Conservation (phyloP, 257 asterid species). For the Ilex aquifolium region DNA sequence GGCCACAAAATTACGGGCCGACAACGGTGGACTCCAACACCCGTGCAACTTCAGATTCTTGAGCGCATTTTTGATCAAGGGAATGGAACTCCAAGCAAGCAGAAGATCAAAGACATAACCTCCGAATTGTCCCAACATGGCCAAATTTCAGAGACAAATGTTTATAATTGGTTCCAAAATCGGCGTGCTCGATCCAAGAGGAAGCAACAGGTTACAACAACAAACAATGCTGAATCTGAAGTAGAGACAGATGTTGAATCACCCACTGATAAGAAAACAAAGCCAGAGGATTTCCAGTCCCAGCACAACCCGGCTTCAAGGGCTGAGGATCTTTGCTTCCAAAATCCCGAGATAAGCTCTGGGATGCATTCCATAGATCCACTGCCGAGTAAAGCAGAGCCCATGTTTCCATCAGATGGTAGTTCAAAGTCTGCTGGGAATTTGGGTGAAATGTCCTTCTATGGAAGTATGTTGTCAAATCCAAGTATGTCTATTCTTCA, state of each 20-base stretch:
- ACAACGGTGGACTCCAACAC: slow-evolving; percentile 97
- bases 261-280: slow-evolving; percentile 76
- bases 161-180: slow-evolving; percentile 96
- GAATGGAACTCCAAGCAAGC: slow-evolving; percentile 93
- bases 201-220: slow-evolving; percentile 61
- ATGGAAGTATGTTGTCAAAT: slow-evolving; percentile 54
- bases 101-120: slow-evolving; percentile 93
- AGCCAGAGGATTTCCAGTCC: slow-evolving; percentile 67
- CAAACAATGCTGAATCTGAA: slow-evolving; percentile 71
- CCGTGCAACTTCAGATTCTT: slow-evolving; percentile 89
- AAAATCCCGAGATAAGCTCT: slow-evolving; percentile 41
- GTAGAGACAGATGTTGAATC: slow-evolving; percentile 95
- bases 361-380: slow-evolving; percentile 46
- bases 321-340: slow-evolving; percentile 59
- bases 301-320: slow-evolving; percentile 39
- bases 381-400: slow-evolving; percentile 48
- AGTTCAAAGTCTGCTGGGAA: slow-evolving; percentile 52
- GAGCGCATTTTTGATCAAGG: slow-evolving; percentile 93
- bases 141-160: slow-evolving; percentile 93
- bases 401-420: slow-evolving; percentile 60
- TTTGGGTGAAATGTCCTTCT: slow-evolving; percentile 64
- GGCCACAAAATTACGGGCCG: slow-evolving; percentile 83
- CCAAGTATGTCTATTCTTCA: slow-evolving; percentile 38
- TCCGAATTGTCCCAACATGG: slow-evolving; percentile 87
- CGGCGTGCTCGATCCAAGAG: slow-evolving; percentile 97